Conservation (phyloP, 1,284 basidiomycete genomes). For the Psilocybe mexicana region DNA sequence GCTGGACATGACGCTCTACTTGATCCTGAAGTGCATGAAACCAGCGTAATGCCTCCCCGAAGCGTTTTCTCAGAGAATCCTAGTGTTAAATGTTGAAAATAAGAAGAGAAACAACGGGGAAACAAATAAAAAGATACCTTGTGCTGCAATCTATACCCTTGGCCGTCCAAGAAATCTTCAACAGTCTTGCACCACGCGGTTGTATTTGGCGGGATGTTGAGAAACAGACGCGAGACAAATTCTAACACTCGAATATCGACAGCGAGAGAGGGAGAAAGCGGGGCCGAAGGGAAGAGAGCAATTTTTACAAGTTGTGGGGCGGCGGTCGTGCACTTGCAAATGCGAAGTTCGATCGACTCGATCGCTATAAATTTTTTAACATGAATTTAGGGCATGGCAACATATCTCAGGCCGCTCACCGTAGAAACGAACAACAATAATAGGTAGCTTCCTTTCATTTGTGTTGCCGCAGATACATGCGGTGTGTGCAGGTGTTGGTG, state of each 20-base stretch:
- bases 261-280: conserved; percentile 21
- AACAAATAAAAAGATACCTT: conserved; percentile 2
- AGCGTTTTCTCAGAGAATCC: background rate
- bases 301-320: conserved; percentile 20
- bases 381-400: background rate
- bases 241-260: conserved; percentile 28
- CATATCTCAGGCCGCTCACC: background rate
- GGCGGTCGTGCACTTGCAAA: conserved; percentile 20
- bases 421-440: background rate
- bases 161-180: conserved; percentile 18
- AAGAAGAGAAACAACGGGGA: background rate
- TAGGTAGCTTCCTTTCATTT: no score
- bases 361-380: background rate
- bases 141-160: conserved; percentile 7
- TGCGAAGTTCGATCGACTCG: background rate
- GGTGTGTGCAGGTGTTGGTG: background rate
- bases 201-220: conserved; percentile 23
- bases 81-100: background rate
- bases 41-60: conserved; percentile 12
- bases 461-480: background rate
- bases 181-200: conserved; percentile 25
- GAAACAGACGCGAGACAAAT: conserved; percentile 22
- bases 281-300: conserved; percentile 27
- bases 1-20: background rate
- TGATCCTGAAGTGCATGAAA: conserved; percentile 1